phyloP scores from a whole-genome alignment of 345 rosid species.

The Streptanthus diversifolius region DNA sequence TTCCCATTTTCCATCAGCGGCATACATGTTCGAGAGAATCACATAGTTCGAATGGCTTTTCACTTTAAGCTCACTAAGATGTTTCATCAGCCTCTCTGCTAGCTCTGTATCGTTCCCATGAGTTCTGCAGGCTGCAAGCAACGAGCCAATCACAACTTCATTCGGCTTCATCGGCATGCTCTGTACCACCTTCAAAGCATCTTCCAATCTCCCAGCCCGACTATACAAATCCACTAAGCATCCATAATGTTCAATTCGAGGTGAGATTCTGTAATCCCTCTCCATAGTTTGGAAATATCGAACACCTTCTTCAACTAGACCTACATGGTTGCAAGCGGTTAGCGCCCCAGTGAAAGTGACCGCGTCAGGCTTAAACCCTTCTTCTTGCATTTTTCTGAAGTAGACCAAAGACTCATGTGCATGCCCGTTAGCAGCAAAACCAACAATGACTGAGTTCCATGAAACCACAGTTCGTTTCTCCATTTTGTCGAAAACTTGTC shows the following conservation, averaged over 20 bases:
- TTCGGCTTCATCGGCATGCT: slow-evolving; percentile 79
- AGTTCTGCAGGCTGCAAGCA: slow-evolving; percentile 68
- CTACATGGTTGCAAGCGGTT: slow-evolving; percentile 71
- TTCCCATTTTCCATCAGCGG: slow-evolving; percentile 70
- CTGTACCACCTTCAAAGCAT: slow-evolving; percentile 49
- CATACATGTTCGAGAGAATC: slow-evolving; percentile 66
- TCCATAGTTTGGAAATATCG: slow-evolving; percentile 52
- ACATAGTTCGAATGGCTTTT: slow-evolving; percentile 59
- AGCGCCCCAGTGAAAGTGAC: slow-evolving; percentile 64
- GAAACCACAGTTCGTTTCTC: slow-evolving; percentile 57
- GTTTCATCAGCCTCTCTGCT: slow-evolving; percentile 53
- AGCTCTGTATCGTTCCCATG: slow-evolving; percentile 47
- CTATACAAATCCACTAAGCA: slow-evolving; percentile 85
- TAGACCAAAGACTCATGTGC: slow-evolving; percentile 51
- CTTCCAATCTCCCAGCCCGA: slow-evolving; percentile 77
- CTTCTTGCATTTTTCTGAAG: slow-evolving; percentile 52
- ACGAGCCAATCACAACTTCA: slow-evolving; percentile 68
- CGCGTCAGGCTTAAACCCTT: slow-evolving; percentile 64
- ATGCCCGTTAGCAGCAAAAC: slow-evolving; percentile 58
- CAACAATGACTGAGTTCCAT: slow-evolving; percentile 72
- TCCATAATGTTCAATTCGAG: slow-evolving; percentile 78
- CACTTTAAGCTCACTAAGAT: slow-evolving; percentile 46
- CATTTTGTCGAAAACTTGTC: slow-evolving; percentile 56
- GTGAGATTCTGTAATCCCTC: slow-evolving; percentile 43
- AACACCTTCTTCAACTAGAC: slow-evolving; percentile 63